phyloP scores from a whole-genome alignment of 2,329 filamentous ascomycete species.

The Phialemoniopsis sp. region DNA sequence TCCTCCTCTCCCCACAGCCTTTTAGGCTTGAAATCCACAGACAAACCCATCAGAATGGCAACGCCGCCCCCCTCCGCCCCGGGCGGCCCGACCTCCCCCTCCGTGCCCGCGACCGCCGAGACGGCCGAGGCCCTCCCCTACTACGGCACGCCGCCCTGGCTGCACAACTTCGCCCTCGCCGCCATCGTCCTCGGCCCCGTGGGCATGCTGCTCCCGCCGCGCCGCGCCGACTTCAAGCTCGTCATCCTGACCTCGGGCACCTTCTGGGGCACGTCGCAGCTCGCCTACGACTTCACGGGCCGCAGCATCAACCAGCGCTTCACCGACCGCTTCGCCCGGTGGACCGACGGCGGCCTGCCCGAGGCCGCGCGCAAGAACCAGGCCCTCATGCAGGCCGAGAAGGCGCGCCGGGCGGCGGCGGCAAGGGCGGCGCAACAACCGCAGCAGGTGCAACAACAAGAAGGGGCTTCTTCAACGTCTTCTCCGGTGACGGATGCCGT shows the following conservation, averaged over 20 bases:
- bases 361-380: slow-evolving; percentile 48
- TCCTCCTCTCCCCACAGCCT: too few relatives aligned
- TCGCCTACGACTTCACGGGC: slow-evolving; percentile 53
- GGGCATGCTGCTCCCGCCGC: slow-evolving; percentile 46
- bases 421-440: slow-evolving; percentile 5
- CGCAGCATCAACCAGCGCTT: slow-evolving; percentile 46
- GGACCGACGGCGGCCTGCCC: slow-evolving; percentile 41
- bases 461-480: too few relatives aligned
- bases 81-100: background rate
- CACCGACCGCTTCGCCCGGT: slow-evolving; percentile 32
- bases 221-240: slow-evolving; percentile 46
- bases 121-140: slow-evolving; percentile 1
- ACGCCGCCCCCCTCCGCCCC: too few relatives aligned
- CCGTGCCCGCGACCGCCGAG: background rate
- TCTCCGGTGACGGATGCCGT: slow-evolving; percentile 11
- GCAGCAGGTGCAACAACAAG: too few relatives aligned
- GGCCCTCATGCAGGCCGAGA: slow-evolving; percentile 41
- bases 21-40: too few relatives aligned
- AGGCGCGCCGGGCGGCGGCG: slow-evolving; percentile 27
- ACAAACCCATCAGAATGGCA: too few relatives aligned
- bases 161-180: slow-evolving; percentile 44
- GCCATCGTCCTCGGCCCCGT: slow-evolving; percentile 42
- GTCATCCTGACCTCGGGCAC: slow-evolving; percentile 43
- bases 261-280: slow-evolving; percentile 50
- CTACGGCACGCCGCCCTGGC: slow-evolving; percentile 21